A percentile compares a stretch with the other conserved stretches of the same genome.
phyloP scores from a whole-genome alignment of 805 yeast genomes.

The Barnettozyma populi region DNA sequence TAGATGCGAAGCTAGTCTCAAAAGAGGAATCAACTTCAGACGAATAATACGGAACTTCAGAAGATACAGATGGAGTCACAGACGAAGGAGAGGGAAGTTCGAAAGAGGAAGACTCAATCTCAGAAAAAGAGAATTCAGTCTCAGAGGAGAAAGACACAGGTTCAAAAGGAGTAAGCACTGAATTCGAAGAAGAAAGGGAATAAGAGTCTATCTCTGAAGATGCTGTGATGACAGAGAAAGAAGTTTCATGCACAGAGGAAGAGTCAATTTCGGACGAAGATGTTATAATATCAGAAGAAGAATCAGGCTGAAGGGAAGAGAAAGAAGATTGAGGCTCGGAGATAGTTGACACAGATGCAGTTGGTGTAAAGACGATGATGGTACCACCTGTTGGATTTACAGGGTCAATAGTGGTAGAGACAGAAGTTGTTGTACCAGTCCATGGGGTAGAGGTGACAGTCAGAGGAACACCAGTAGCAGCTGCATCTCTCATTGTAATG shows the following conservation, averaged over 20 bases:
- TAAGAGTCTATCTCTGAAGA: constrained; percentile 1
- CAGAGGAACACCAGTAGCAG: constrained; percentile 20
- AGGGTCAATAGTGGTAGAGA: constrained; percentile 13
- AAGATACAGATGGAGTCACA: neutral
- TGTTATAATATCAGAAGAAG: neutral
- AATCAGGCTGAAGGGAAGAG: neutral
- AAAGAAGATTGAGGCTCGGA: constrained; percentile 1
- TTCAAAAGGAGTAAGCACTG: too few species aligned
- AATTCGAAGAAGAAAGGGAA: too few species aligned
- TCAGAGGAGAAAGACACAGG: neutral
- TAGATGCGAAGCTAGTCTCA: neutral
- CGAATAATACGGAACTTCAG: neutral
- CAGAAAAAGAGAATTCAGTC: neutral
- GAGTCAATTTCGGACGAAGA: too few species aligned
- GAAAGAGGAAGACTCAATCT: neutral
- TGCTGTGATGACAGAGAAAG: neutral
- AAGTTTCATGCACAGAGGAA: too few species aligned
- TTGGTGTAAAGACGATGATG: constrained; percentile 16
- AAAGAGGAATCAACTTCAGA: neutral
- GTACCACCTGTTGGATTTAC: constrained; percentile 17
- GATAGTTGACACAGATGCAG: constrained; percentile 4
- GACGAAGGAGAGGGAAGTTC: neutral
- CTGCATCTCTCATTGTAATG: constrained; percentile 16
- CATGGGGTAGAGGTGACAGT: constrained; percentile 14
- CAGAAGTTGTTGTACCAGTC: constrained; percentile 16